Conservation (phyloP, 1,284 basidiomycete species). For the Cryptococcus wingfieldii region DNA sequence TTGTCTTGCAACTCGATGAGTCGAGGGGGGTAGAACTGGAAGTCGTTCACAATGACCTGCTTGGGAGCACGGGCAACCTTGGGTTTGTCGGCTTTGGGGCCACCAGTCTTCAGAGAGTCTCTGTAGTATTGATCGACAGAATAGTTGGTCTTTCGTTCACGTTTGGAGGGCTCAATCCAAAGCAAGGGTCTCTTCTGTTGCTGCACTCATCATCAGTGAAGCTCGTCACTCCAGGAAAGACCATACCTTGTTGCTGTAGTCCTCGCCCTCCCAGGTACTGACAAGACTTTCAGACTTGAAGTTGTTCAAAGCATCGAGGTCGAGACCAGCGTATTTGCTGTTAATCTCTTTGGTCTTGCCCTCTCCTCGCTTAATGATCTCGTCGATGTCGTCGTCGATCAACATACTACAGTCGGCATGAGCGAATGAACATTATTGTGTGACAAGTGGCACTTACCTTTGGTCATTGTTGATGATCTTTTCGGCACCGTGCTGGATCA, state of each 20-base stretch:
- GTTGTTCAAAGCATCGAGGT: conserved; percentile 91
- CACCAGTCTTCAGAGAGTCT: conserved; percentile 72
- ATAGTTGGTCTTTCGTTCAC: conserved; percentile 97
- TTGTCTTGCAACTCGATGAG: conserved; percentile 81
- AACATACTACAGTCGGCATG: conserved; percentile 56
- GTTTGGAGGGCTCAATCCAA: conserved; percentile 87
- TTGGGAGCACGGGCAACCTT: conserved; percentile 85
- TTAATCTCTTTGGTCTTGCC: conserved; percentile 83
- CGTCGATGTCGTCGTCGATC: conserved; percentile 91
- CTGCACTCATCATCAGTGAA: conserved; percentile 8
- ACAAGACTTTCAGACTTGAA: conserved; percentile 87
- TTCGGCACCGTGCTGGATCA: conserved; percentile 98
- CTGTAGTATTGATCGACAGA: conserved; percentile 92
- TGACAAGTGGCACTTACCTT: conserved; percentile 20
- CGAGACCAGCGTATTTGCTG: conserved; percentile 87
- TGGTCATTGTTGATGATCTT: conserved; percentile 78
- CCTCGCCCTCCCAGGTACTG: conserved; percentile 95
- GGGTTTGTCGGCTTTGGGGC: conserved; percentile 71
- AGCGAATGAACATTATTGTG: conserved; percentile 1
- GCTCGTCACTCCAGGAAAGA: not conserved
- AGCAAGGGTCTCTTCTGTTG: conserved; percentile 61
- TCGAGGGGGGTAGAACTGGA: conserved; percentile 90
- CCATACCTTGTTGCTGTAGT: conserved; percentile 71
- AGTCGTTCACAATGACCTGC: conserved; percentile 84
- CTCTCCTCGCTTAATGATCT: conserved; percentile 87